These are phyloP conservation scores for Clonostachys rhizophaga DNA, from an alignment of 2,329 filamentous ascomycete species.

Conservation along the genomic window DNA sequence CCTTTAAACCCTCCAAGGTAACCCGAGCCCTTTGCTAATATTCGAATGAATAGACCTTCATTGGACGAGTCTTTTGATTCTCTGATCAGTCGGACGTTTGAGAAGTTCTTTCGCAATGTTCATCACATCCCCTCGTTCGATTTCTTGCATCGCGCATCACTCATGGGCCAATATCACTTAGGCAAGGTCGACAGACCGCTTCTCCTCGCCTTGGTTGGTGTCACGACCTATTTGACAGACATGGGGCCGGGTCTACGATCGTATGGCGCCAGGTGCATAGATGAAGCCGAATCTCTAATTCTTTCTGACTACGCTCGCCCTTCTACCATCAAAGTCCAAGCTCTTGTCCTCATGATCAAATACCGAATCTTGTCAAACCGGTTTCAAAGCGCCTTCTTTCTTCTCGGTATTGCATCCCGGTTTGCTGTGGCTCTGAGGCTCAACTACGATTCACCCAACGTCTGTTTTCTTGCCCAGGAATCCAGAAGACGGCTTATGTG, in stretches of 20 bases:
- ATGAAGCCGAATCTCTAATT: conserved; percentile 48
- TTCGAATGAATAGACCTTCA: conserved; percentile 14
- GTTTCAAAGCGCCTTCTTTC: conserved; percentile 39
- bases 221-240: conserved; percentile 51
- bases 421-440: conserved; percentile 35
- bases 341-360: conserved; percentile 37
- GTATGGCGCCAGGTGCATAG: conserved; percentile 48
- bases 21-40: conserved; percentile 9
- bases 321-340: conserved; percentile 50
- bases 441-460: conserved; percentile 32
- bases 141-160: conserved; percentile 53
- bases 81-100: conserved; percentile 46
- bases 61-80: conserved; percentile 40
- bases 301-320: conserved; percentile 48
- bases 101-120: conserved; percentile 53
- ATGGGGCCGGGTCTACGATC: conserved; percentile 45
- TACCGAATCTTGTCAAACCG: conserved; percentile 36
- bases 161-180: conserved; percentile 54
- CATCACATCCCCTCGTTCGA: conserved; percentile 56
- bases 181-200: conserved; percentile 51
- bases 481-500: conserved; percentile 36
- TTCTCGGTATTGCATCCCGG: conserved; percentile 34
- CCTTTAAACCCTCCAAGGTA: neutral
- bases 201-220: conserved; percentile 48
- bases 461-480: conserved; percentile 33